phyloP scores from a whole-genome alignment of 306 rosid species.

The Acacia crassicarpa region DNA sequence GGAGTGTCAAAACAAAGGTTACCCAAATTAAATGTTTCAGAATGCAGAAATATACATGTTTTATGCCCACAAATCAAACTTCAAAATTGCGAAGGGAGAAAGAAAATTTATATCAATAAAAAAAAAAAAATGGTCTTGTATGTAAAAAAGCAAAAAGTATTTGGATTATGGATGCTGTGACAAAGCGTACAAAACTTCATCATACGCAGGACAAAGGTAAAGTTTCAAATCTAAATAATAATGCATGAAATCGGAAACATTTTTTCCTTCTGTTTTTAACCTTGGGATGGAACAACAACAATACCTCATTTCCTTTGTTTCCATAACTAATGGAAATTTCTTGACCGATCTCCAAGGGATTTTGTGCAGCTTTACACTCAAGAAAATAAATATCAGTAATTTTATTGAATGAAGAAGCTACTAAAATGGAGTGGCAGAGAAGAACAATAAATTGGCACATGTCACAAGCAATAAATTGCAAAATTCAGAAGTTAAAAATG shows the following conservation, averaged over 20 bases:
- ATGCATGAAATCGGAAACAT: neutral
- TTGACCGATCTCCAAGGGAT: conserved; percentile 45
- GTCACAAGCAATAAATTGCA: neutral
- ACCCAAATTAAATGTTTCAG: neutral
- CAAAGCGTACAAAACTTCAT: neutral
- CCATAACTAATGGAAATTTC: conserved; percentile 92
- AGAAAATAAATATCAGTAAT: conserved; percentile 23
- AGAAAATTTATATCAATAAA: too few species aligned
- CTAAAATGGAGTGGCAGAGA: conserved; percentile 12
- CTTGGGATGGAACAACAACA: neutral
- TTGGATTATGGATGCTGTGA: neutral
- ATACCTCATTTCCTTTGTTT: conserved; percentile 95
- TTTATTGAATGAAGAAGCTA: conserved; percentile 23
- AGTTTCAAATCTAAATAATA: conserved; percentile 17
- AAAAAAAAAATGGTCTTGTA: neutral
- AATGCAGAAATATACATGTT: neutral
- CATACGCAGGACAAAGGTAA: conserved; percentile 17
- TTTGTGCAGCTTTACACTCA: conserved; percentile 61
- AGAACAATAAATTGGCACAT: conserved; percentile 20
- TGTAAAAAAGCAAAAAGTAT: neutral
- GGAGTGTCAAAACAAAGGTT: neutral
- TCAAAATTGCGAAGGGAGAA: neutral
- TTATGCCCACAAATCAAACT: neutral
- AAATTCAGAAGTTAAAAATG: conserved; percentile 6
- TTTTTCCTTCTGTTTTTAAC: conserved; percentile 3